Evolutionary conservation across 139 green algal genomes (phyloP).

Genomic region (Microglena sp.): DNA sequence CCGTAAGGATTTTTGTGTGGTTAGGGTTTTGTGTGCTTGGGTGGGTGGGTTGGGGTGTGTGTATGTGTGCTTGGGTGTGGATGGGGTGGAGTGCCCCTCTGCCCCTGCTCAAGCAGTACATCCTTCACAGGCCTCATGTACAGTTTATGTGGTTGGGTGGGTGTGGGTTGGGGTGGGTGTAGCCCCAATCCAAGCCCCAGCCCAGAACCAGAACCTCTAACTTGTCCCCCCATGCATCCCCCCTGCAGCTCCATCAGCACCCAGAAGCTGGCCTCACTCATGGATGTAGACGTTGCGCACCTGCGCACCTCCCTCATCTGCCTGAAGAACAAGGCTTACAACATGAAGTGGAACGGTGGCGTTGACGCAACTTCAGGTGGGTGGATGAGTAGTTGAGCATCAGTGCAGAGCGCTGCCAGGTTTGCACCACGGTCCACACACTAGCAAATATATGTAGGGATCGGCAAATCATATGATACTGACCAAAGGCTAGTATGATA

Average conservation of each 20-base stretch:
- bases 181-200: not conserved
- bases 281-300: constrained; percentile 64
- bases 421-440: not conserved
- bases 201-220: too few species aligned
- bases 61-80: too few species aligned
- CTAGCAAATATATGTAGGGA: too few species aligned
- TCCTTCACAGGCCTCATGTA: constrained; percentile 26
- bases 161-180: too few species aligned
- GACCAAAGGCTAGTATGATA: too few species aligned
- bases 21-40: too few species aligned
- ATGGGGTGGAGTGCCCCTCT: constrained; percentile 8
- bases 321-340: constrained; percentile 52
- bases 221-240: not conserved
- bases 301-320: constrained; percentile 60
- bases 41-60: not conserved
- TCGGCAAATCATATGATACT: too few species aligned
- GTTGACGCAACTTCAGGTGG: constrained; percentile 25
- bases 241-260: constrained; percentile 71
- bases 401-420: not conserved
- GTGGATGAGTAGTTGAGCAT: not conserved
- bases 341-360: constrained; percentile 26
- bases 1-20: too few species aligned
- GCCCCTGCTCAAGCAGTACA: constrained; percentile 65
- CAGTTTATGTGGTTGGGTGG: not conserved
- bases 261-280: constrained; percentile 76